A percentile compares a stretch with the other conserved stretches of the same genome.
phyloP scores from a whole-genome alignment of 345 rosid genomes.

The Toxicodendron radicans region DNA sequence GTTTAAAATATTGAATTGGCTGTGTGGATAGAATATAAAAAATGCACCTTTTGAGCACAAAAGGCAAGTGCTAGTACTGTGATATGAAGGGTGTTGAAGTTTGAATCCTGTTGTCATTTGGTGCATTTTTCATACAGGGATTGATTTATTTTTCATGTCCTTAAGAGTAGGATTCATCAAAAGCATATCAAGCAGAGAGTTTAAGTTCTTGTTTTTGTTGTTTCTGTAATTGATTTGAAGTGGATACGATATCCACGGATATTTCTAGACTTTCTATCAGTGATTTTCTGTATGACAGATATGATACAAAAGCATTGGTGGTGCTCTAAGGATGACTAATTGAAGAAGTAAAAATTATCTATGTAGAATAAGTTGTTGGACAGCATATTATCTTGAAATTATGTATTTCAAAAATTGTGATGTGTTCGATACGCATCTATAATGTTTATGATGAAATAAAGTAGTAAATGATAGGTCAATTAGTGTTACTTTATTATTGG shows the following conservation, averaged over 20 bases:
- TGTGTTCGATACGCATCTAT: too few relatives aligned
- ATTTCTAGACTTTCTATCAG: neutral
- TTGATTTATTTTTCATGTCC: neutral
- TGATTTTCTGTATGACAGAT: neutral
- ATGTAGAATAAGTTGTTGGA: too few relatives aligned
- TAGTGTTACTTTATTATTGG: too few relatives aligned
- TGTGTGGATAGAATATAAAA: conserved; percentile 3
- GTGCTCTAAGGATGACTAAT: neutral
- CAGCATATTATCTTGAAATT: too few relatives aligned
- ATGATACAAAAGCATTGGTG: neutral
- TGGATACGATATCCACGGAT: neutral
- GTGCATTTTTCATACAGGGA: neutral
- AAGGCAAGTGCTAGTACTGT: neutral
- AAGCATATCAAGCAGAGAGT: neutral
- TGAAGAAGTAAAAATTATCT: too few relatives aligned
- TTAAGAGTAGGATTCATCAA: neutral
- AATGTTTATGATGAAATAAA: too few relatives aligned
- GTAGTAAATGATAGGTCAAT: too few relatives aligned
- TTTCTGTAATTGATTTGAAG: conserved; percentile 5
- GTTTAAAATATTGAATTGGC: conserved; percentile 1
- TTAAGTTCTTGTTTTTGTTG: neutral
- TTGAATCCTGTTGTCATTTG: neutral
- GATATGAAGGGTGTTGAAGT: neutral
- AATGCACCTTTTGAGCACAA: neutral
- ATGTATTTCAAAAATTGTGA: too few relatives aligned